Evolutionary conservation across 2,329 filamentous ascomycete species (phyloP).

Genomic region (Clarireedia paspali): DNA sequence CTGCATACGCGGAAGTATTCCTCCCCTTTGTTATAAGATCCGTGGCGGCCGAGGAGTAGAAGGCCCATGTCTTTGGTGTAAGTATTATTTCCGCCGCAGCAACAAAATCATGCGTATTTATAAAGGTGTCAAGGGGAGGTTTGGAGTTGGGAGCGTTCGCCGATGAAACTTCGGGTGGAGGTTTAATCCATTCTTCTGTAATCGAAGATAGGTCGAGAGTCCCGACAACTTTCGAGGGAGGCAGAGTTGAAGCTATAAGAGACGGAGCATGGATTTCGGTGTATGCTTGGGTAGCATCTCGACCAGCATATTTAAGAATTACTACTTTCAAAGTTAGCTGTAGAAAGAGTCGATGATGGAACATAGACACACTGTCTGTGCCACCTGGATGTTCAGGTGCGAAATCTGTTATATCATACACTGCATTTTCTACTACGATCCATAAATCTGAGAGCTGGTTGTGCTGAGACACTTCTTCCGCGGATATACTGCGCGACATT

Average conservation of each 20-base stretch:
- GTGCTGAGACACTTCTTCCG: constrained; percentile 40
- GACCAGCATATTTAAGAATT: constrained; percentile 43
- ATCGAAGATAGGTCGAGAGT: constrained; percentile 40
- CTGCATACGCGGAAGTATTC: constrained; percentile 47
- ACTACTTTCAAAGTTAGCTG: constrained; percentile 26
- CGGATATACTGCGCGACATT: constrained; percentile 29
- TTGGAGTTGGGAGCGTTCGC: constrained; percentile 17
- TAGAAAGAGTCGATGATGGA: background rate
- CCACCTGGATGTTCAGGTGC: constrained; percentile 56
- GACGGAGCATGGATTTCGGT: constrained; percentile 42
- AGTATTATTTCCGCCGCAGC: constrained; percentile 46
- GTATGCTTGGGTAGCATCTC: constrained; percentile 46
- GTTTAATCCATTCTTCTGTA: constrained; percentile 40
- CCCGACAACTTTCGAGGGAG: constrained; percentile 40
- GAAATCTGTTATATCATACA: constrained; percentile 62
- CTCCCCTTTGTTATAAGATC: constrained; percentile 57
- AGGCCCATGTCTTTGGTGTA: constrained; percentile 60
- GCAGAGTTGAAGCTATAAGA: constrained; percentile 37
- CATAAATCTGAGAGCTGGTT: constrained; percentile 46
- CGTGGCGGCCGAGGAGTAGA: constrained; percentile 59
- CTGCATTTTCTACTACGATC: constrained; percentile 60
- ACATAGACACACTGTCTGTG: constrained; percentile 37
- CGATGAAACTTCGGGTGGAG: constrained; percentile 28
- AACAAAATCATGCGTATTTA: constrained; percentile 55
- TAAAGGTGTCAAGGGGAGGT: constrained; percentile 42